These are phyloP conservation scores for Scheffersomyces titani DNA, from an alignment of 1,139 yeast genomes.

Conservation along the genomic window DNA sequence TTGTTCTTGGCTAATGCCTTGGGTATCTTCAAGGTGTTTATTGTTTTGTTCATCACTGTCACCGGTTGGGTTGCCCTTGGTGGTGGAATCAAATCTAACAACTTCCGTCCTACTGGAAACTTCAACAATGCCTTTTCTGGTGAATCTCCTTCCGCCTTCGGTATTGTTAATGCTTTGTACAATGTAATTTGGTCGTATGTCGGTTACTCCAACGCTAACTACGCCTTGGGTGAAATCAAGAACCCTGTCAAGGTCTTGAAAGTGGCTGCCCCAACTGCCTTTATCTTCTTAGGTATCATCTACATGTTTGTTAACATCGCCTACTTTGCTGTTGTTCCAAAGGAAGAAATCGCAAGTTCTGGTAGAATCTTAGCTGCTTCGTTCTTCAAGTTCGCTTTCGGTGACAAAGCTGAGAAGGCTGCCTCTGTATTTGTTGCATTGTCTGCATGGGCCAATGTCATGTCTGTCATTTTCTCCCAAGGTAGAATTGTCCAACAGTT, in stretches of 20 bases:
- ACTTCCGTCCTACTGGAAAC: conserved; percentile 55
- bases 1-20: conserved; percentile 66
- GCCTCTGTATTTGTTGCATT: conserved; percentile 52
- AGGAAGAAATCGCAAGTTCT: conserved; percentile 41
- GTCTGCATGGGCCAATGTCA: conserved; percentile 50
- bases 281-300: conserved; percentile 64
- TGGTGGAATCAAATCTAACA: conserved; percentile 58
- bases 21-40: conserved; percentile 71
- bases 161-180: conserved; percentile 74
- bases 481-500: conserved; percentile 51
- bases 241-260: conserved; percentile 46
- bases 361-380: conserved; percentile 50
- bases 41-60: conserved; percentile 66
- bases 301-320: conserved; percentile 64
- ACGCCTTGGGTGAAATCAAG: conserved; percentile 78
- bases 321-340: conserved; percentile 59
- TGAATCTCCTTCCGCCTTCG: conserved; percentile 65
- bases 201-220: conserved; percentile 77
- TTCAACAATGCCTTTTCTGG: conserved; percentile 64
- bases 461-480: conserved; percentile 51
- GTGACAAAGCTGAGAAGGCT: conserved; percentile 47
- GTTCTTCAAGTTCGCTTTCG: conserved; percentile 48
- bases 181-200: conserved; percentile 81
- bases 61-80: conserved; percentile 85
- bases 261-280: conserved; percentile 49